Evolutionary conservation across 75 land plant species (phyloP), one percentile per base, ranked within the genome.

Genomic region (Pinus tabuliformis): DNA sequence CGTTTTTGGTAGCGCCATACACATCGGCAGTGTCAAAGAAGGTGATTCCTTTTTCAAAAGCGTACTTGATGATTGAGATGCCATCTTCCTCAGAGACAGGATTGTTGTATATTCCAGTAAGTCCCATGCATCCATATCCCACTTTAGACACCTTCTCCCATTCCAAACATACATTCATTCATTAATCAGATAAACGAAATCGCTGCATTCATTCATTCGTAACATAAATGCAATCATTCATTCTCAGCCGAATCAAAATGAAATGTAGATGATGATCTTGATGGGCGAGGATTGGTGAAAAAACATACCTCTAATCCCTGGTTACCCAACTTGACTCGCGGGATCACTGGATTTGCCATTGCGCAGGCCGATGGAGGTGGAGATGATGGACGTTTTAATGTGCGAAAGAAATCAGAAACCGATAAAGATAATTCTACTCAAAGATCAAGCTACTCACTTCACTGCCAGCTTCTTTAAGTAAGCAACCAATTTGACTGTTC

Each of bases 11-110:
- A 30, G 75, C 73, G 7, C 94, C 94, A 80, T 92, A 92, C 13
- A 87, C 64, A 78, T 92, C 90, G 56, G 94, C 86, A 3, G 94
- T 92, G 73, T 92, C 94, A 73, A 92, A 90, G 75, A 89, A 88
- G 12, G 94, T 92, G 71, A 92, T 82, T 26, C 94, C 94, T 21
- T 80, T 81, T n/a, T 63, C 70, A 64, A 86, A 86, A 6, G 94
- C 94, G 30, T 92, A 78, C 72, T 90, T 82, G 36, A 92, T 82
- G 18, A 92, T 60, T 36, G 79, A 37, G 22, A 83, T 81, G 14
- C 85, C 90, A 22, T 83, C 85, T 62, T 85, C 86, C 21, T 89
- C 86, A 42, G 78, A 56, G 57, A 86, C 58, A 57, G 92, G 83
- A 62, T 72, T 42, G 36, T 80, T 84, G 64, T 89, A 89, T 11